Percentiles rank a stretch among this genome's conserved stretches.
Evolutionary conservation across 2,329 filamentous ascomycete species (phyloP).

Genomic region (Fusarium longipes): DNA sequence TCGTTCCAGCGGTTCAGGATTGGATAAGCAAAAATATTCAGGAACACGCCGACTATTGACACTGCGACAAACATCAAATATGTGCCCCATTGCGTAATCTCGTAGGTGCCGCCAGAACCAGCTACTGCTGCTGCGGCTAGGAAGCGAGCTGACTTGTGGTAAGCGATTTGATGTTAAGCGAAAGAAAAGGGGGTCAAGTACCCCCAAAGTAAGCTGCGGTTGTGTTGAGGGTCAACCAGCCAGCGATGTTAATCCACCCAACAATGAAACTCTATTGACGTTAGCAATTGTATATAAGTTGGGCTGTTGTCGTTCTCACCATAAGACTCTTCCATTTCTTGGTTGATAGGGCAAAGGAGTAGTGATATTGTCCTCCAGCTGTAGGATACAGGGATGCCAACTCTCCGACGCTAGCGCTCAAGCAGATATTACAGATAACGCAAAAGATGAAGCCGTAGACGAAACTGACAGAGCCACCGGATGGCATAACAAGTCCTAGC

Average conservation of each 20-base stretch:
- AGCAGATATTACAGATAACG: constrained; percentile 35
- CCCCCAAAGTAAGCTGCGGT: constrained; percentile 58
- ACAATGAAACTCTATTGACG: constrained; percentile 54
- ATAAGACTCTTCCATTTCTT: constrained; percentile 54
- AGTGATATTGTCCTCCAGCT: constrained; percentile 55
- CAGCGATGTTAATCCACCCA: constrained; percentile 58
- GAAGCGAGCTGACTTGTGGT: constrained; percentile 52
- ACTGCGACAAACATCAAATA: constrained; percentile 56
- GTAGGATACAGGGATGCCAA: constrained; percentile 39
- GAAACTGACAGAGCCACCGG: constrained; percentile 55
- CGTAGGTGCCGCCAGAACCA: constrained; percentile 53
- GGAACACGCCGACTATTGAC: constrained; percentile 39
- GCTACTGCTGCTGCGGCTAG: constrained; percentile 56
- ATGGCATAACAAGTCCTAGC: constrained; percentile 56
- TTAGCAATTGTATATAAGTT: background rate
- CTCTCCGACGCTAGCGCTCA: constrained; percentile 38
- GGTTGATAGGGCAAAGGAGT: constrained; percentile 55
- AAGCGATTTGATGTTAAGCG: background rate
- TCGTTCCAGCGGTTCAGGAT: constrained; percentile 57
- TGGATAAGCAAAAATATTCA: constrained; percentile 57
- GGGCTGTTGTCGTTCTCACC: constrained; percentile 34
- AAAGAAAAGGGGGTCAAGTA: constrained; percentile 27
- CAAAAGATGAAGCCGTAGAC: constrained; percentile 53
- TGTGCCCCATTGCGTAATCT: constrained; percentile 54
- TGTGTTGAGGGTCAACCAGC: constrained; percentile 59